phyloP scores from a whole-genome alignment of 352 stramenopile genomes.

The Pythium aristosporum region DNA sequence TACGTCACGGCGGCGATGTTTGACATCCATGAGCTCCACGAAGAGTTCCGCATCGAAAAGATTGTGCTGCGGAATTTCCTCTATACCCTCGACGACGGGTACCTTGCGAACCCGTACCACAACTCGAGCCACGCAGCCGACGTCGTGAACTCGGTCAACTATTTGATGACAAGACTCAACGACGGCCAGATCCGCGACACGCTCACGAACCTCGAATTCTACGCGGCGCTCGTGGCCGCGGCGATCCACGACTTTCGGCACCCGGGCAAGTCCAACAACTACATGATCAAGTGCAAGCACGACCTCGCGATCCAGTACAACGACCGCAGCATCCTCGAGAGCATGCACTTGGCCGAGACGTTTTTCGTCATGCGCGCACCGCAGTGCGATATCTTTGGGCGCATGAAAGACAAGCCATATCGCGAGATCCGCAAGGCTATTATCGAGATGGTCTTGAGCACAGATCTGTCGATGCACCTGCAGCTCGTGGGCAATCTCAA shows the following conservation, averaged over 20 bases:
- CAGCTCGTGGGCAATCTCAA: conserved; percentile 80
- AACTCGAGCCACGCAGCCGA: conserved; percentile 78
- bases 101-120: conserved; percentile 76
- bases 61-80: conserved; percentile 78
- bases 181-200: conserved; percentile 73
- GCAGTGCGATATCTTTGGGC: conserved; percentile 74
- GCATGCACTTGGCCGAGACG: conserved; percentile 84
- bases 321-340: conserved; percentile 82
- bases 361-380: conserved; percentile 79
- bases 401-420: conserved; percentile 76
- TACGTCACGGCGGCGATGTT: conserved; percentile 81
- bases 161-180: conserved; percentile 64
- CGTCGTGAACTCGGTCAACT: conserved; percentile 85
- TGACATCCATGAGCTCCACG: conserved; percentile 75
- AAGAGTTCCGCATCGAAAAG: conserved; percentile 73
- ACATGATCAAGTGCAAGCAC: conserved; percentile 77
- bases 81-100: conserved; percentile 74
- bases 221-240: conserved; percentile 70
- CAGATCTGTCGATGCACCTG: conserved; percentile 81
- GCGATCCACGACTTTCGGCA: conserved; percentile 87
- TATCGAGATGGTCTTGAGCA: conserved; percentile 88
- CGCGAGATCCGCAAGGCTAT: conserved; percentile 83
- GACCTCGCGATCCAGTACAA: conserved; percentile 85
- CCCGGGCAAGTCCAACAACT: conserved; percentile 84
- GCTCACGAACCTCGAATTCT: conserved; percentile 79